Percentiles rank a stretch among this genome's conserved stretches.
These are phyloP conservation scores for Aspergillus neoniger DNA, from an alignment of 2,329 filamentous ascomycete genomes.

Conservation along the genomic window DNA sequence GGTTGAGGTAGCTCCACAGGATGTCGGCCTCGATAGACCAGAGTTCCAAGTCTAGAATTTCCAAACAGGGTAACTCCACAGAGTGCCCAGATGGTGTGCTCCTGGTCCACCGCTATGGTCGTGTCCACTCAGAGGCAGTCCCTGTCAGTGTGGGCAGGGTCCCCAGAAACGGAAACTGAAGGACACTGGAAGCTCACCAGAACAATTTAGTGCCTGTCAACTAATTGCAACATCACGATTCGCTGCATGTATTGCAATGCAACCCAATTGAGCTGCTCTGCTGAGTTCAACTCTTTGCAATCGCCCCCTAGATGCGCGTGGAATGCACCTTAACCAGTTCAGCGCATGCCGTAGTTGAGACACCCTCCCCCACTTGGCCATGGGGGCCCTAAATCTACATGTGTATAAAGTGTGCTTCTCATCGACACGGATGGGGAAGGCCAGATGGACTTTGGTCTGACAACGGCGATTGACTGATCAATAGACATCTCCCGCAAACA, in stretches of 20 bases:
- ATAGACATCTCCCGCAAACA: slow-evolving; percentile 18
- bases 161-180: neutral
- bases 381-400: neutral
- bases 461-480: slow-evolving; percentile 13
- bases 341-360: slow-evolving; percentile 13
- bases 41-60: slow-evolving; percentile 9
- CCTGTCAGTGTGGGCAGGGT: neutral
- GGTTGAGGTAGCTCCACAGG: slow-evolving; percentile 1
- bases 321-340: slow-evolving; percentile 10
- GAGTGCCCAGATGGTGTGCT: neutral
- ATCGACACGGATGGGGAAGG: neutral
- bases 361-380: slow-evolving; percentile 4
- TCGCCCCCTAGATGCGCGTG: slow-evolving; percentile 6
- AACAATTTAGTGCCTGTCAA: slow-evolving; percentile 5
- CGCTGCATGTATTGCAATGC: slow-evolving; percentile 7
- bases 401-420: slow-evolving; percentile 14
- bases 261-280: slow-evolving; percentile 3
- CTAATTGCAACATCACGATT: neutral
- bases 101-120: slow-evolving; percentile 1
- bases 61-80: slow-evolving; percentile 1
- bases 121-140: neutral
- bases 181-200: neutral
- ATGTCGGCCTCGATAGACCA: neutral
- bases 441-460: slow-evolving; percentile 1
- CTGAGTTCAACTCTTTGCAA: neutral